phyloP scores from a whole-genome alignment of 345 rosid species.

The Abelmoschus esculentus region DNA sequence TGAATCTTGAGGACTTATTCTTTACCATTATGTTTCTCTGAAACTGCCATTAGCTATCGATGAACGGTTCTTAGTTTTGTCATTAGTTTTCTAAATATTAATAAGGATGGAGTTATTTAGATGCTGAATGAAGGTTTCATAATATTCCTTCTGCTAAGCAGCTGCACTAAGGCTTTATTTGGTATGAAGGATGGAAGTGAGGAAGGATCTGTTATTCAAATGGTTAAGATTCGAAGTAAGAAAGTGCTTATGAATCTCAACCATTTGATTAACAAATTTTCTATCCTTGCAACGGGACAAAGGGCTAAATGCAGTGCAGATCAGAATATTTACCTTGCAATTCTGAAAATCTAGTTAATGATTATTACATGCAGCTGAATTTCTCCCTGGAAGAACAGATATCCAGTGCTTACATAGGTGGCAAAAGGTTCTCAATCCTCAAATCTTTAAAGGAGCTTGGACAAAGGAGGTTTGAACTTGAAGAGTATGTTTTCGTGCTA shows the following conservation, averaged over 20 bases:
- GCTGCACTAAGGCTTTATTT: background rate
- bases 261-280: too few species aligned
- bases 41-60: background rate
- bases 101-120: background rate
- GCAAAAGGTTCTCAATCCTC: conserved; percentile 50
- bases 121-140: background rate
- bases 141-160: background rate
- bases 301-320: background rate
- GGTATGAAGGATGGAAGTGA: too few species aligned
- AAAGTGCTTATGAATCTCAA: too few species aligned
- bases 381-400: conserved; percentile 39
- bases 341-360: background rate
- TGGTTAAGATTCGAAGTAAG: too few species aligned
- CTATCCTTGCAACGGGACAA: too few species aligned
- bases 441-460: conserved; percentile 47
- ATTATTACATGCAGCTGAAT: conserved; percentile 25
- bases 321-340: background rate
- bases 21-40: background rate
- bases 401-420: conserved; percentile 50
- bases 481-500: background rate
- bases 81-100: background rate
- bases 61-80: background rate
- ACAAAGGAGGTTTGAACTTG: conserved; percentile 30
- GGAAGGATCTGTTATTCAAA: too few species aligned
- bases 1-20: background rate